Conservation (phyloP, 768 basidiomycete species). For the Mycena floridula region DNA sequence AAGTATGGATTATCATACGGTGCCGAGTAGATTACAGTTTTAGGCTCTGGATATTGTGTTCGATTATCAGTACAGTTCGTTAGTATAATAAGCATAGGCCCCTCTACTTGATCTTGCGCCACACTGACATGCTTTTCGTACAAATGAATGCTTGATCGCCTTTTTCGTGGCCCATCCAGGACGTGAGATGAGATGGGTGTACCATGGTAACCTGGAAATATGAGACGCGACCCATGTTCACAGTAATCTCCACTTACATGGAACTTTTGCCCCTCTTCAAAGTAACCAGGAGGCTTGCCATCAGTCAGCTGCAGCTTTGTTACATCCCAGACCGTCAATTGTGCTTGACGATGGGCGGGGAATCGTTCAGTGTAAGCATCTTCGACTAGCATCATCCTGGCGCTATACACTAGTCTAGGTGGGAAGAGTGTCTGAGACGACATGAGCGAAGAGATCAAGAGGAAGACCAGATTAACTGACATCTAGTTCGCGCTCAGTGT, state of each 20-base stretch:
- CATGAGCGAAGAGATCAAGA: not conserved
- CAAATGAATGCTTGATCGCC: slow-evolving; percentile 67
- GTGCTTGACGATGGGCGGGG: slow-evolving; percentile 54
- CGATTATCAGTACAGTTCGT: not conserved
- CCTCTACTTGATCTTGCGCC: slow-evolving; percentile 35
- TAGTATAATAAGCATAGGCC: not conserved
- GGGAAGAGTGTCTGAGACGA: slow-evolving; percentile 52
- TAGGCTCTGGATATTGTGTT: no score
- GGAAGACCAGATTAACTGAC: slow-evolving; percentile 31
- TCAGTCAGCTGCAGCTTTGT: slow-evolving; percentile 44
- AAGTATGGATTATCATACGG: slow-evolving; percentile 72
- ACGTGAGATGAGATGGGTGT: slow-evolving; percentile 54
- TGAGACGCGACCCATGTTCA: not conserved
- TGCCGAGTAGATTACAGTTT: not conserved
- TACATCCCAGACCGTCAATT: slow-evolving; percentile 83
- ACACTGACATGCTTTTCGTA: slow-evolving; percentile 60
- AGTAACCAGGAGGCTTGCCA: slow-evolving; percentile 38
- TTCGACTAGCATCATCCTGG: slow-evolving; percentile 64
- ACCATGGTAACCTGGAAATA: slow-evolving; percentile 54
- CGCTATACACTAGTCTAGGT: slow-evolving; percentile 65
- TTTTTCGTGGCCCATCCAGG: slow-evolving; percentile 63
- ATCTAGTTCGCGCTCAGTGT: slow-evolving; percentile 69
- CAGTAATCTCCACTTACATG: slow-evolving; percentile 39
- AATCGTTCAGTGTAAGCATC: slow-evolving; percentile 53
- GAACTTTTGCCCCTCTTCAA: slow-evolving; percentile 63